Base-by-base conservation (phyloP, 805 yeast species). In the Komagataella kurtzmanii region DNA sequence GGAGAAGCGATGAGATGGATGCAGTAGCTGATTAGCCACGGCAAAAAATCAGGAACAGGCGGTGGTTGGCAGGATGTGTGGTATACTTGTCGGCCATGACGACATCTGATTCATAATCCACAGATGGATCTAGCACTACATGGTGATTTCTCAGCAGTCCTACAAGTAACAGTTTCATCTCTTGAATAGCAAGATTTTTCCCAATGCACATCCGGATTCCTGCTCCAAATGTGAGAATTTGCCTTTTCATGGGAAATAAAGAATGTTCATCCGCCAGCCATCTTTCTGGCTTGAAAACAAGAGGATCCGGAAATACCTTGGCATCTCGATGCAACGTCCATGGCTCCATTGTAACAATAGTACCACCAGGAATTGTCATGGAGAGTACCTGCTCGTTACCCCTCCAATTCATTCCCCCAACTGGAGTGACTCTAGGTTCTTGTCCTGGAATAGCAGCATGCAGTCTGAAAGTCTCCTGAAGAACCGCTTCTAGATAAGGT, bases 191-290 rank as follows among this genome's bases (percentile, higher is more conserved):
- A 45, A 84, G 61, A 59, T 83, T 73, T 79, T 80, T 75, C 1
- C 91, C 90, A 51, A 83, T 66, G 59, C 91, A 84, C 88, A 83
- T 82, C 55, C 88, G 67, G 18, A 80, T 71, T 2, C 90, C 91
- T 45, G 80, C 76, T 1, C 90, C 89, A 67, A 85, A 84, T 0
- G 85, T 80, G 73, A 83, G 75, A 72, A 82, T 75, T 56, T 71
- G 70, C 50, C 68, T 72, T 52, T 72, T 70, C 78, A 80, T 82
- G 7, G 51, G 51, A 51, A 65, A 71, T 40, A 75, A 58, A 45
- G 82, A 59, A 5, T 52, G 55, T 5, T 58, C 59, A 58, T 61
- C 74, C 60, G 40, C 64, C 61, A 81, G 57, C 91, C 90, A 84
- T 54, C 89, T 66, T 50, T 77, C 81, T 1, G 87, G 87, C n/a